phyloP scores from a whole-genome alignment of 1,284 basidiomycete species.

The Cutaneotrichosporon sp. region DNA sequence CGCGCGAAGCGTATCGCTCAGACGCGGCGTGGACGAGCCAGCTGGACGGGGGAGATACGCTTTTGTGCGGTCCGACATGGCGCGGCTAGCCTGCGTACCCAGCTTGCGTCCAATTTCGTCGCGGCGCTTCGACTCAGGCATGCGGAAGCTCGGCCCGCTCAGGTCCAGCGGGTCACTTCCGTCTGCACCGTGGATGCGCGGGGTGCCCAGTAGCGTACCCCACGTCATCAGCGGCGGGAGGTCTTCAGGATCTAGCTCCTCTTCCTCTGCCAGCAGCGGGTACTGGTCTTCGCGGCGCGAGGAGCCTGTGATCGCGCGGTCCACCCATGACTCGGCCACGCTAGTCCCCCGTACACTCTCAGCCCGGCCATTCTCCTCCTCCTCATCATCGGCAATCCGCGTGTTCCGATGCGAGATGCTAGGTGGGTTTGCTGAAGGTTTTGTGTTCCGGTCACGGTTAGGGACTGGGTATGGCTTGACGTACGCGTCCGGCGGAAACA shows the following conservation, averaged over 20 bases:
- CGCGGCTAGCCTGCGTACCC: conserved; percentile 54
- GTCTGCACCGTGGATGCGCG: conserved; percentile 61
- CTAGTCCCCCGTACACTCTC: conserved; percentile 59
- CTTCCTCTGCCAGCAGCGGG: conserved; percentile 5
- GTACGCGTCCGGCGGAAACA: conserved; percentile 88
- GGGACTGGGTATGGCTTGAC: conserved; percentile 61
- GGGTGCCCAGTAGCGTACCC: conserved; percentile 82
- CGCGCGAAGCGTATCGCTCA: conserved; percentile 36
- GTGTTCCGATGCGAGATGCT: conserved; percentile 72
- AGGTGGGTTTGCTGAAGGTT: conserved; percentile 52
- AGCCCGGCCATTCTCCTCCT: conserved; percentile 49
- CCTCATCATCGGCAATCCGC: conserved; percentile 66
- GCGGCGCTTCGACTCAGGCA: conserved; percentile 63
- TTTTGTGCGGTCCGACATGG: conserved; percentile 44
- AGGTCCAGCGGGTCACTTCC: conserved; percentile 52
- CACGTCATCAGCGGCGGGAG: conserved; percentile 88
- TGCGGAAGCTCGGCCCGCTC: conserved; percentile 59
- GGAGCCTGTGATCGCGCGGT: conserved; percentile 75
- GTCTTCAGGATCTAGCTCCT: conserved; percentile 61
- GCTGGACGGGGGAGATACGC: conserved; percentile 55
- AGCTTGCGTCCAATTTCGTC: conserved; percentile 73
- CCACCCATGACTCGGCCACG: conserved; percentile 78
- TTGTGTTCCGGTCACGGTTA: background rate
- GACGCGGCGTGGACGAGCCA: conserved; percentile 26
- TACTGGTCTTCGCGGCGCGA: background rate